phyloP scores from a whole-genome alignment of 2,329 filamentous ascomycete species.

The Talaromyces funiculosus region DNA sequence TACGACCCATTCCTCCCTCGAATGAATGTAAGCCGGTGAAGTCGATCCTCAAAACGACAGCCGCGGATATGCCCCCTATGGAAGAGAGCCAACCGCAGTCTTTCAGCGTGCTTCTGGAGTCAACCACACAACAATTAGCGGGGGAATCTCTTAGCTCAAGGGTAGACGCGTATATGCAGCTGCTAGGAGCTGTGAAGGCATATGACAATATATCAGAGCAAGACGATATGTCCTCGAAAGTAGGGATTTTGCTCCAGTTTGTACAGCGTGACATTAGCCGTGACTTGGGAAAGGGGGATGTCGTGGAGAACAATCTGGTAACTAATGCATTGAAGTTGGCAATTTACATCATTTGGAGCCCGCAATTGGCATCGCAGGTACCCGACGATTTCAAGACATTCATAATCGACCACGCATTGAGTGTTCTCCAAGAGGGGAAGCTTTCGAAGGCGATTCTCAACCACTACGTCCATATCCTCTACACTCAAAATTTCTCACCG shows the following conservation, averaged over 20 bases:
- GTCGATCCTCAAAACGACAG: constrained; percentile 72
- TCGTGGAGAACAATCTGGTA: constrained; percentile 62
- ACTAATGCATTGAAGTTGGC: constrained; percentile 74
- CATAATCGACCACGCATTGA: constrained; percentile 74
- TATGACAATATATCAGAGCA: constrained; percentile 77
- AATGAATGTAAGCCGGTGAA: constrained; percentile 55
- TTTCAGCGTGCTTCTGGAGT: constrained; percentile 77
- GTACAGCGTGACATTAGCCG: constrained; percentile 74
- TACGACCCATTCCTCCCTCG: constrained; percentile 42
- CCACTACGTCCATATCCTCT: constrained; percentile 73
- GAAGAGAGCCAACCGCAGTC: constrained; percentile 49
- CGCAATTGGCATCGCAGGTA: constrained; percentile 63
- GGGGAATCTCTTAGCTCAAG: constrained; percentile 65
- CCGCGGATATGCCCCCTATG: constrained; percentile 35
- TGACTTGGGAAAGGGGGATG: constrained; percentile 50
- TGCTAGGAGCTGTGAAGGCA: constrained; percentile 68
- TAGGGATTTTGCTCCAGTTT: constrained; percentile 71
- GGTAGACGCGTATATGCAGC: constrained; percentile 78
- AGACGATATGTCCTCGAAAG: constrained; percentile 66
- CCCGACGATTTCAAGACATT: constrained; percentile 73
- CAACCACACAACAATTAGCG: constrained; percentile 73
- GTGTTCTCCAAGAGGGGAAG: constrained; percentile 61
- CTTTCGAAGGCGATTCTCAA: constrained; percentile 72
- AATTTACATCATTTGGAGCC: constrained; percentile 68
- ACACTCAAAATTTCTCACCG: constrained; percentile 69